Evolutionary conservation across 441 rosid species (phyloP).

Genomic region (Populus hybrid): DNA sequence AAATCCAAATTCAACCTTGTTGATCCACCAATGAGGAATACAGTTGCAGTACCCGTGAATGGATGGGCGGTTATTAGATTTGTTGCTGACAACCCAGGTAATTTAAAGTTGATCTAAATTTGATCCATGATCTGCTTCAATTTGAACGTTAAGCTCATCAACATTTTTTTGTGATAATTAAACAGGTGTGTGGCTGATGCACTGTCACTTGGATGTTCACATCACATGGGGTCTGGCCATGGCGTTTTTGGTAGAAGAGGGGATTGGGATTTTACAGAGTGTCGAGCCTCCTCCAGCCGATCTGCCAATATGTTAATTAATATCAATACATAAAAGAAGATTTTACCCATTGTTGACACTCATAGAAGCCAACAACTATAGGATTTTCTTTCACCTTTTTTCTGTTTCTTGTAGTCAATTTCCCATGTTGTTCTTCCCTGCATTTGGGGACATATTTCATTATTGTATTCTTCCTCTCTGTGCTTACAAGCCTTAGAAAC

Average conservation of each 20-base stretch:
- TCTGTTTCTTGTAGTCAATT: neutral
- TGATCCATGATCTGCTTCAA: too few species aligned
- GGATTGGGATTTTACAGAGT: slow-evolving; percentile 51
- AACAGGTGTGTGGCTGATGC: slow-evolving; percentile 41
- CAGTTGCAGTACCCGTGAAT: slow-evolving; percentile 65
- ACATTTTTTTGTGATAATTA: neutral
- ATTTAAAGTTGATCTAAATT: neutral
- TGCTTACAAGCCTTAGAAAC: slow-evolving; percentile 10
- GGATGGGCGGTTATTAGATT: slow-evolving; percentile 96
- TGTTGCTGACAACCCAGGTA: slow-evolving; percentile 90
- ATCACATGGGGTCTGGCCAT: slow-evolving; percentile 85
- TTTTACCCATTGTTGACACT: neutral
- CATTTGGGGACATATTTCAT: slow-evolving; percentile 19
- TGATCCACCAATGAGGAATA: slow-evolving; percentile 89
- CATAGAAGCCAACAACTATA: neutral
- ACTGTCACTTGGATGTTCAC: slow-evolving; percentile 79
- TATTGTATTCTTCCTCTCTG: neutral
- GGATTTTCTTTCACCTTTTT: neutral
- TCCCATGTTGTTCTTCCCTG: slow-evolving; percentile 14
- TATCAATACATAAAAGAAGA: neutral
- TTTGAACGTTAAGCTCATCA: neutral
- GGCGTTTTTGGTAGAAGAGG: slow-evolving; percentile 86
- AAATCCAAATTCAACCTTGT: slow-evolving; percentile 67
- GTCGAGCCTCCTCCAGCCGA: slow-evolving; percentile 70
- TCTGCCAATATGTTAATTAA: slow-evolving; percentile 54